Conservation (phyloP, 2,329 filamentous ascomycete species). For the Pseudogymnoascus sp. region DNA sequence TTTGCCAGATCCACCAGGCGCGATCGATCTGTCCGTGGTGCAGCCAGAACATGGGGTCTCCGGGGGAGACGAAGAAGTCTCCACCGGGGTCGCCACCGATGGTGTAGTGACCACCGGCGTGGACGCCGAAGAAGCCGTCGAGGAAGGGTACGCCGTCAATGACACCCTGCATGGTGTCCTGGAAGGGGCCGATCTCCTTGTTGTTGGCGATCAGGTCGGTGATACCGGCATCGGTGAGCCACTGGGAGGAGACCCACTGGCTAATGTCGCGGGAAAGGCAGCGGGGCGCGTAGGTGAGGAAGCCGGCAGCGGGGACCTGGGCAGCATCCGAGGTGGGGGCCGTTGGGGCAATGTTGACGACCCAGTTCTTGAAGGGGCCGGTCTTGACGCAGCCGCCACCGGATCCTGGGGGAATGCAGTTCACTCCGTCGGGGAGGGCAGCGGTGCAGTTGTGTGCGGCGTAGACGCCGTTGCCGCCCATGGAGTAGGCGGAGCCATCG, state of each 20-base stretch:
- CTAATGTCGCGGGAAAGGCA: constrained; percentile 37
- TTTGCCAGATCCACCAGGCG: constrained; percentile 43
- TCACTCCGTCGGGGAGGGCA: constrained; percentile 18
- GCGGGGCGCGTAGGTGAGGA: constrained; percentile 34
- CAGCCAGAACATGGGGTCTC: constrained; percentile 39
- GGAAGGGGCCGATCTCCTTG: constrained; percentile 34
- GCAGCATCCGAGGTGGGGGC: constrained; percentile 26
- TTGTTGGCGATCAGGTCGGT: constrained; percentile 33
- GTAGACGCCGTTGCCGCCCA: constrained; percentile 40
- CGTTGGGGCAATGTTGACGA: constrained; percentile 41
- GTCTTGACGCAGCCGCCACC: constrained; percentile 47
- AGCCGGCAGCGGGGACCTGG: constrained; percentile 25
- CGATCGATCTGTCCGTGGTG: constrained; percentile 41
- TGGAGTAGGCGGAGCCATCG: constrained; percentile 43
- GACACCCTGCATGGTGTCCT: constrained; percentile 37
- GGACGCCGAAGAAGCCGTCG: constrained; percentile 23
- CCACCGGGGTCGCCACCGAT: constrained; percentile 37
- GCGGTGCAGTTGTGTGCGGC: constrained; percentile 23
- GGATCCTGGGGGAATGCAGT: constrained; percentile 37
- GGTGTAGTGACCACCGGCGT: constrained; percentile 31
- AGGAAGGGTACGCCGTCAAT: constrained; percentile 21
- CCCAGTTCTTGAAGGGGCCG: constrained; percentile 36
- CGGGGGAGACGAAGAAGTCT: constrained; percentile 37
- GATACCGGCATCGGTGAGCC: constrained; percentile 25
- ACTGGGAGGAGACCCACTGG: constrained; percentile 28